These are phyloP conservation scores for Lanmaoa pseudosensibilis DNA, from an alignment of 768 basidiomycete species.

Conservation along the genomic window DNA sequence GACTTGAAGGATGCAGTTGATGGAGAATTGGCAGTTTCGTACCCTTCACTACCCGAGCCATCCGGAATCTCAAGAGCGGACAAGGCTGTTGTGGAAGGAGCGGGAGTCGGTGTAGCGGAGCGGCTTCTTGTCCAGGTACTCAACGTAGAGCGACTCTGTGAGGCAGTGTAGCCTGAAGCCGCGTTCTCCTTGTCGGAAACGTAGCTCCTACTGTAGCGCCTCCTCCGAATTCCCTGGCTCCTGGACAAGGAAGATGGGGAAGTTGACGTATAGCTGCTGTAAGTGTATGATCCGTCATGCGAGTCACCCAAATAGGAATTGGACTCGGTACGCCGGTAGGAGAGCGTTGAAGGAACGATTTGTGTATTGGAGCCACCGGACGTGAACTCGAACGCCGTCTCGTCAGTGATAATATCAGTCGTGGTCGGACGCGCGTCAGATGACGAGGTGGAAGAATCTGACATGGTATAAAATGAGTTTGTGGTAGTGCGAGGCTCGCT, in stretches of 20 bases:
- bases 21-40: slow-evolving; percentile 43
- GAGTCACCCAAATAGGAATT: slow-evolving; percentile 60
- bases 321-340: slow-evolving; percentile 51
- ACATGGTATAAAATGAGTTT: slow-evolving; percentile 37
- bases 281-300: slow-evolving; percentile 40
- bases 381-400: slow-evolving; percentile 38
- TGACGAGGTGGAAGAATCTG: slow-evolving; percentile 33
- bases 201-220: slow-evolving; percentile 41
- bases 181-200: slow-evolving; percentile 61
- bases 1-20: slow-evolving; percentile 55
- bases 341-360: slow-evolving; percentile 50
- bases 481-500: slow-evolving; percentile 29
- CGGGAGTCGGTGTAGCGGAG: slow-evolving; percentile 32
- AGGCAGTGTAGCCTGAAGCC: slow-evolving; percentile 33
- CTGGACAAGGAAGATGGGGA: slow-evolving; percentile 60
- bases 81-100: slow-evolving; percentile 30
- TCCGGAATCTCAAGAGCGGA: slow-evolving; percentile 33
- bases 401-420: slow-evolving; percentile 38
- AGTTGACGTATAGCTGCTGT: slow-evolving; percentile 35
- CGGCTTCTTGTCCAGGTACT: slow-evolving; percentile 36
- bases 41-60: slow-evolving; percentile 51
- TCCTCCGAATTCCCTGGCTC: slow-evolving; percentile 55
- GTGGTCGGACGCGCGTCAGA: slow-evolving; percentile 30
- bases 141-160: slow-evolving; percentile 35
- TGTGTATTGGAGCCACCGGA: slow-evolving; percentile 44